Base-by-base conservation (phyloP, 495 filamentous ascomycete species). In the Neurospora terricola region DNA sequence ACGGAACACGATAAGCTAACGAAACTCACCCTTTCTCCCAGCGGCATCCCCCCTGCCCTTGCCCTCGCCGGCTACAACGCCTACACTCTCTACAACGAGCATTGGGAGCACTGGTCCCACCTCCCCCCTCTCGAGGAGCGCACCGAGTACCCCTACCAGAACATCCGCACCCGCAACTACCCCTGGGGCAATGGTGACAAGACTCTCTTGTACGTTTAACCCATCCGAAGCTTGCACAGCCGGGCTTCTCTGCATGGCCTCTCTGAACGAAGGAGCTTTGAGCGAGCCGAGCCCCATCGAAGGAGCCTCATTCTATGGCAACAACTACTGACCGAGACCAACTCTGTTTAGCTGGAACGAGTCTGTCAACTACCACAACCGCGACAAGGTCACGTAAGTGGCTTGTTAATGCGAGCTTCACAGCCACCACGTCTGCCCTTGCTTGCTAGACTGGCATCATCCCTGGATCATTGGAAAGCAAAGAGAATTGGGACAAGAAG, bases 351-450 rank as follows among this genome's bases (percentile, higher is more conserved):
- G 93, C 91, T 99, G 96, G 96, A 99, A 99, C 84, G 83, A 86
- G 74, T 86, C 84, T 38, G 93, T 97, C 86, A 99, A 99, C 88
- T 94, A 97, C 87, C 94, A 98, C 90, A 93, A 96, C 88, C 90
- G 90, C 83, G 92, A 96, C 85, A 91, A 94, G 88, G 80, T 83
- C 71, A 84, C 81, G 77, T 90, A 88, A 87, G 75, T 73, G 74
- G 45, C 45, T 38, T 45, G 38, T 12, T n/a, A 23, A 27, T 72
- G 54, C 27, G 54, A 66, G 54, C 54, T 66, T 66, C 54, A 66
- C 54, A 14, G 34, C 27, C 54, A 66, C 27, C 54, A 66, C 30
- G 14, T 30, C 11, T 36, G 54, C 54, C 27, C 54, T 66, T 66
- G 54, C 54, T 66, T 66, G 54, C 54, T 66, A 18, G 54, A 66